Base-by-base conservation (phyloP, 139 green algal genomes). In the Chlorella sp. region DNA sequence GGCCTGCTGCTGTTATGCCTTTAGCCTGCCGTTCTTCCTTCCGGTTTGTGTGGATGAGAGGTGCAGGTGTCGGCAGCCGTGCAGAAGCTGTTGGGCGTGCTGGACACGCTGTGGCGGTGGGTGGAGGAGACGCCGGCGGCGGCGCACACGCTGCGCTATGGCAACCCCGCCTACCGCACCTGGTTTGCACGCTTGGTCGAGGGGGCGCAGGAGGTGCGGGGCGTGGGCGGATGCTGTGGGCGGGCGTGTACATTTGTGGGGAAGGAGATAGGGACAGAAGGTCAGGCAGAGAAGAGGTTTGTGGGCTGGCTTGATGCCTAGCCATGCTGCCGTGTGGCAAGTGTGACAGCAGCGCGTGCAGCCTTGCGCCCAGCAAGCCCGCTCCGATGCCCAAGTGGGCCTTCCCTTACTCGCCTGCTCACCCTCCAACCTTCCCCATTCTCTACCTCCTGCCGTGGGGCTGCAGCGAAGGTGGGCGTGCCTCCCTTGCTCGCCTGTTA, bases 111-210 rank as follows among this genome's bases (percentile, higher is more conserved):
- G 61, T 68, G 61, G 30, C 39, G 7, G 12, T 96, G 94, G 94
- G 94, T 99, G 81, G 95, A 98, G 73, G 93, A 97, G 42, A 95
- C 97, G 19, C 97, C 97, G 60, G 97, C 98, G 0, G 89, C 89
- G 28, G 42, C 95, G 88, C 95, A 98, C 39, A 92, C 90, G 28
- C 89, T 99, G 89, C 94, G 97, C 9, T 99, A 99, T 89, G 98
- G 98, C 88, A 99, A 99, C 92, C 96, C 97, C 0, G 94, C 98
- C 0, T 99, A 95, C 92, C 92, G 86, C 86, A 68, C 88, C 3
- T 99, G 97, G 97, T 89, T 91, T 87, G 93, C 87, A 0, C 75
- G 80, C 14, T 91, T 98, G 91, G 53, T 85, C 14, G 91, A 96
- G 22, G 75, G 82, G 0, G 91, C 92, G 1, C 34, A 77, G 37